These are phyloP conservation scores for Nakazawaea holstii DNA, from an alignment of 805 yeast genomes.

Conservation along the genomic window DNA sequence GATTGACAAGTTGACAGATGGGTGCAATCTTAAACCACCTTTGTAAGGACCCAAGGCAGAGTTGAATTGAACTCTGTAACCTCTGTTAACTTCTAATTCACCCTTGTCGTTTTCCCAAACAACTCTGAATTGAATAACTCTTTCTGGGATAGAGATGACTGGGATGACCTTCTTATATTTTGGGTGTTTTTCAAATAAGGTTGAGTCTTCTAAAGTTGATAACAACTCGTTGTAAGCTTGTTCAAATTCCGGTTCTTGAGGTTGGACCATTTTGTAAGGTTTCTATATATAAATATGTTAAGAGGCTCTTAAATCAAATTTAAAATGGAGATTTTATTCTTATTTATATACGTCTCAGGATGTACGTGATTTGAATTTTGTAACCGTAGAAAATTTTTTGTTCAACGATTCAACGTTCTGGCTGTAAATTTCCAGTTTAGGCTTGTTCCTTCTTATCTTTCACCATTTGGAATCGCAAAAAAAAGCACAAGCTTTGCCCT, in stretches of 20 bases:
- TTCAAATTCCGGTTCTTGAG: conserved; percentile 96
- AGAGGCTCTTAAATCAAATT: not conserved
- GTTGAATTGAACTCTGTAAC: conserved; percentile 98
- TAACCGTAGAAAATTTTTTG: not conserved
- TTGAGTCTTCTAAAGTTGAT: conserved; percentile 84
- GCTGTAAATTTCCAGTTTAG: not conserved
- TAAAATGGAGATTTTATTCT: not conserved
- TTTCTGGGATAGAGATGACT: conserved; percentile 91
- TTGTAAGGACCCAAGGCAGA: conserved; percentile 98
- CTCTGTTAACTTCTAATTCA: conserved; percentile 87
- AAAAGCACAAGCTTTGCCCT: no score
- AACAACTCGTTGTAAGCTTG: conserved; percentile 96
- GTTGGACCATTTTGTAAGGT: conserved; percentile 54
- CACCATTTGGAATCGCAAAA: not conserved
- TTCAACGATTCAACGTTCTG: not conserved
- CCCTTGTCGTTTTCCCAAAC: conserved; percentile 97
- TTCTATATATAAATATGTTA: not conserved
- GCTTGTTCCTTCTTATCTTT: not conserved
- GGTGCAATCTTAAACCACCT: conserved; percentile 98
- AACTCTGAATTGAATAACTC: conserved; percentile 95
- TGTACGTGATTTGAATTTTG: not conserved
- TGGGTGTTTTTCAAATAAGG: conserved; percentile 84
- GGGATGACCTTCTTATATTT: conserved; percentile 84
- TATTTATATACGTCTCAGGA: not conserved
- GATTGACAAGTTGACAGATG: conserved; percentile 91